Conservation (phyloP, 2,329 filamentous ascomycete species). For the Capronia coronata region DNA sequence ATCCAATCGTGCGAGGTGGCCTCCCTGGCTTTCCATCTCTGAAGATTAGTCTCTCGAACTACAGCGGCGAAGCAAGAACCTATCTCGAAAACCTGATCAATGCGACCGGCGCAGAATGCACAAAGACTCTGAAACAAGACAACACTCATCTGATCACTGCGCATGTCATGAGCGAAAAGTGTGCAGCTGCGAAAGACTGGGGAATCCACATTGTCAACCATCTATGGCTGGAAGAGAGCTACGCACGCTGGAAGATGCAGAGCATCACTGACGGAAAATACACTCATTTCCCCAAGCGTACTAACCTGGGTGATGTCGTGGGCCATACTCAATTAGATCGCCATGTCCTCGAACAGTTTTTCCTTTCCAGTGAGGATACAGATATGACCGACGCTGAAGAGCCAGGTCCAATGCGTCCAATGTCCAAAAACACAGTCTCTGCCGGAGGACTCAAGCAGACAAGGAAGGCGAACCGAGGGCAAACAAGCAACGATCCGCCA, state of each 20-base stretch:
- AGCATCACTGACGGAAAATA: constrained; percentile 68
- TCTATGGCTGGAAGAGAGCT: constrained; percentile 95
- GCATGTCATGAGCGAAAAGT: constrained; percentile 85
- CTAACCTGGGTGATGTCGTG: constrained; percentile 87
- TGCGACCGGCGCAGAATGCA: constrained; percentile 79
- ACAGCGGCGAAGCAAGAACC: constrained; percentile 84
- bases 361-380: constrained; percentile 42
- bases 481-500: constrained; percentile 1
- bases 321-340: constrained; percentile 81
- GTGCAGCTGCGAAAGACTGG: constrained; percentile 86
- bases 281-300: constrained; percentile 77
- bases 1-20: constrained; percentile 70
- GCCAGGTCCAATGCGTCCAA: constrained; percentile 33
- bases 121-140: constrained; percentile 88
- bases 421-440: constrained; percentile 33
- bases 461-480: constrained; percentile 19
- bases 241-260: constrained; percentile 76
- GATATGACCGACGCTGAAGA: constrained; percentile 19
- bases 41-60: constrained; percentile 88
- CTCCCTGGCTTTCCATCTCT: constrained; percentile 71
- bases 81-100: constrained; percentile 89
- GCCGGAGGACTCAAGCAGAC: constrained; percentile 5
- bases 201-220: constrained; percentile 85
- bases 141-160: constrained; percentile 96
- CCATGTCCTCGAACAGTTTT: constrained; percentile 63